A percentile compares a stretch with the other conserved stretches of the same genome.
These are phyloP conservation scores for Colletotrichum tropicale DNA, from an alignment of 2,329 filamentous ascomycete genomes.

Conservation along the genomic window DNA sequence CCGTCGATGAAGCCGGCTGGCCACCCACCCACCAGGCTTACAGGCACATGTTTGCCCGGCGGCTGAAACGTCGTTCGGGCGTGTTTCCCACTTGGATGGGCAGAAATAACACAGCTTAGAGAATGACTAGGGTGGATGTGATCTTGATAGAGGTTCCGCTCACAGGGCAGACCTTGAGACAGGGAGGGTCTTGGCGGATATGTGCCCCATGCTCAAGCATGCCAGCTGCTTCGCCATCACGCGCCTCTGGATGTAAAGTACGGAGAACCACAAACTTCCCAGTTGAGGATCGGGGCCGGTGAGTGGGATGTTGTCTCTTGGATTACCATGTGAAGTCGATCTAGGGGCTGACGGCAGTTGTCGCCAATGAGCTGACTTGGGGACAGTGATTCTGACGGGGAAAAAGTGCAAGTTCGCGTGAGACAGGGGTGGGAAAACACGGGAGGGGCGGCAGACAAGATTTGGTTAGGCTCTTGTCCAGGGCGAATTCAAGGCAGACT, in stretches of 20 bases:
- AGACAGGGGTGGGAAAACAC: background rate
- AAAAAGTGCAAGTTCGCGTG: background rate
- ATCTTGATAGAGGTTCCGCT: background rate
- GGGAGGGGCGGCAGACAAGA: background rate
- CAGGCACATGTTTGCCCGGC: background rate
- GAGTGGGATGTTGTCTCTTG: background rate
- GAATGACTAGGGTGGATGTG: background rate
- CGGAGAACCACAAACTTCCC: background rate
- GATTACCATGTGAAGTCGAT: background rate
- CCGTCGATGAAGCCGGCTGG: background rate
- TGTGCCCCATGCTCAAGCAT: background rate
- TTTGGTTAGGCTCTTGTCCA: background rate
- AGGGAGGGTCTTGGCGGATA: background rate
- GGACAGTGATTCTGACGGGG: background rate
- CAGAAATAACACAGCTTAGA: background rate
- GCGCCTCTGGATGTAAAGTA: background rate
- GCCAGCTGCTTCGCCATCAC: background rate
- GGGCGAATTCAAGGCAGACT: background rate
- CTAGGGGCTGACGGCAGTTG: background rate
- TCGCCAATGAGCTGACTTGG: background rate
- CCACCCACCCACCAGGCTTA: background rate
- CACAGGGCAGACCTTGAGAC: background rate
- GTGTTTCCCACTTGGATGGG: background rate
- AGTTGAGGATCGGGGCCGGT: background rate
- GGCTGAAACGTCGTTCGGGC: constrained; percentile 1